These are phyloP conservation scores for Yarrowia divulgata DNA, from an alignment of 805 yeast species.

Conservation along the genomic window DNA sequence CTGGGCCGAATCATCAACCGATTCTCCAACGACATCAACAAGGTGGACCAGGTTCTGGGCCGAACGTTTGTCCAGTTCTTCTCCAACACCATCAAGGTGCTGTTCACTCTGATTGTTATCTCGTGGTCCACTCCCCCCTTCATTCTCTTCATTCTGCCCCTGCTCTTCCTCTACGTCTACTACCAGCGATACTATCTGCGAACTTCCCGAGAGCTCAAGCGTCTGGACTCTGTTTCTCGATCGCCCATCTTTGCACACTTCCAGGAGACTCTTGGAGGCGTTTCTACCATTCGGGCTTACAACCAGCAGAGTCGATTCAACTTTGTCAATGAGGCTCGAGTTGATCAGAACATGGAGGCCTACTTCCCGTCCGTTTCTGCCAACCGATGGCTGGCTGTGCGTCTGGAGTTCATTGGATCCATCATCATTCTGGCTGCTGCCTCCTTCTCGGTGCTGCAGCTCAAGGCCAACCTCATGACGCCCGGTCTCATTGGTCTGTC, in stretches of 20 bases:
- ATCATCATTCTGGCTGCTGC: slow-evolving; percentile 87
- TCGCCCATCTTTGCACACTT: slow-evolving; percentile 84
- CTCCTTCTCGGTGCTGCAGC: slow-evolving; percentile 74
- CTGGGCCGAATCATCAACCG: slow-evolving; percentile 90
- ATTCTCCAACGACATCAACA: slow-evolving; percentile 88
- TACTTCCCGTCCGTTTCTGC: slow-evolving; percentile 91
- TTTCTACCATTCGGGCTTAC: slow-evolving; percentile 79
- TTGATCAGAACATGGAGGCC: slow-evolving; percentile 90
- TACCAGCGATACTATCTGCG: slow-evolving; percentile 75
- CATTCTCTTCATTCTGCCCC: slow-evolving; percentile 71
- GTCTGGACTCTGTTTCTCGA: slow-evolving; percentile 72
- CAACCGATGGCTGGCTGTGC: slow-evolving; percentile 96
- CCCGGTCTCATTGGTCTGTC: slow-evolving; percentile 96
- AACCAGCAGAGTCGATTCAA: slow-evolving; percentile 69
- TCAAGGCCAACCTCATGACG: slow-evolving; percentile 71
- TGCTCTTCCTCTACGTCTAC: slow-evolving; percentile 67
- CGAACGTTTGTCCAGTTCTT: slow-evolving; percentile 54
- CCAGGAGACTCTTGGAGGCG: slow-evolving; percentile 82
- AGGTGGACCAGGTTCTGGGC: slow-evolving; percentile 76
- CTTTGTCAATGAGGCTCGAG: slow-evolving; percentile 58
- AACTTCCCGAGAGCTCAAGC: slow-evolving; percentile 78
- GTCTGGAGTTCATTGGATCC: slow-evolving; percentile 91
- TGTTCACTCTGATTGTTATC: slow-evolving; percentile 81
- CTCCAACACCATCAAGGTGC: slow-evolving; percentile 51
- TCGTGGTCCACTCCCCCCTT: slow-evolving; percentile 90